Percentiles rank a stretch among this genome's conserved stretches.
Evolutionary conservation across 176 grass and related monocot species (phyloP).

Genomic region (Leersia perrieri): DNA sequence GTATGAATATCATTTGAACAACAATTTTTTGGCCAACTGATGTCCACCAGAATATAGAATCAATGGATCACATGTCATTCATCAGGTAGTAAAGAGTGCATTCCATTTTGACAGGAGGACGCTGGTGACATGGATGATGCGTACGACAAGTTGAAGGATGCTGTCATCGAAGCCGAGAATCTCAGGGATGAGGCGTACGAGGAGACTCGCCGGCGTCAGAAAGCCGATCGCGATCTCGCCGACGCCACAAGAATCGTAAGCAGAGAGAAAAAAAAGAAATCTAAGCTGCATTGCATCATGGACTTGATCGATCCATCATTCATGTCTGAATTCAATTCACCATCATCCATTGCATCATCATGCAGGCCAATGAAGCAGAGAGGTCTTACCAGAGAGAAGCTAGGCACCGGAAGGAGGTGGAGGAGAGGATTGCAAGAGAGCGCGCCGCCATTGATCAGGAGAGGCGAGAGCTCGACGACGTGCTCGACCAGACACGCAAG

Average conservation of each 20-base stretch:
- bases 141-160: slow-evolving; percentile 43
- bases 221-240: slow-evolving; percentile 55
- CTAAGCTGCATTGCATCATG: not conserved
- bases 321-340: not conserved
- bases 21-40: not conserved
- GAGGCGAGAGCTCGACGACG: slow-evolving; percentile 41
- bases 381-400: slow-evolving; percentile 37
- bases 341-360: too few relatives aligned
- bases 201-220: slow-evolving; percentile 60
- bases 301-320: not conserved
- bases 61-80: not conserved
- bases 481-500: slow-evolving; percentile 37
- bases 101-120: slow-evolving; percentile 43
- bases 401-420: slow-evolving; percentile 46
- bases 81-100: not conserved
- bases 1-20: not conserved
- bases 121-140: slow-evolving; percentile 24
- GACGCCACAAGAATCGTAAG: slow-evolving; percentile 46
- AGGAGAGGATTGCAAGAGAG: slow-evolving; percentile 55
- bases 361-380: slow-evolving; percentile 52
- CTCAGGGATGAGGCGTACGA: slow-evolving; percentile 57
- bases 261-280: not conserved
- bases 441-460: slow-evolving; percentile 43
- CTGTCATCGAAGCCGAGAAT: slow-evolving; percentile 46
- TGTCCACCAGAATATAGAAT: not conserved